Conservation (phyloP, 352 stramenopile species). For the Blastocystis sp. region DNA sequence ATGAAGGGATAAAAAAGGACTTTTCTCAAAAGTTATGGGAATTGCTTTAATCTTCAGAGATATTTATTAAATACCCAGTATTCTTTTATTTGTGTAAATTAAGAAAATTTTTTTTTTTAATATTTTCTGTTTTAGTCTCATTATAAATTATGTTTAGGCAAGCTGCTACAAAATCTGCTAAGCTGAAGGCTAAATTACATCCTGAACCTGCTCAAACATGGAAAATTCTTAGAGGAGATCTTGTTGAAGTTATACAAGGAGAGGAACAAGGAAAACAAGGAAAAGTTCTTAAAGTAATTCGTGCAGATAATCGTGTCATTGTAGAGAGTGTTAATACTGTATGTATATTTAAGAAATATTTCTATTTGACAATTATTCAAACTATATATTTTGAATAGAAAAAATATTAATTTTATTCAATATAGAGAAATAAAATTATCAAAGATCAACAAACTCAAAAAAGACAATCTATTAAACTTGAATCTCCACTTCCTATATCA, state of each 20-base stretch:
- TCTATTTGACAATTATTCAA: neutral
- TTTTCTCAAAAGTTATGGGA: too few species aligned
- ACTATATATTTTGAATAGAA: slow-evolving; percentile 1
- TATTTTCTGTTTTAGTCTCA: too few species aligned
- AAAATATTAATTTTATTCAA: neutral
- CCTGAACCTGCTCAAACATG: too few species aligned
- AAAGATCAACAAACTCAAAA: slow-evolving; percentile 14
- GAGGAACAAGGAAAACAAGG: slow-evolving; percentile 39
- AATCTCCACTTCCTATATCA: slow-evolving; percentile 37
- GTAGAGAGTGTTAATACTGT: slow-evolving; percentile 42
- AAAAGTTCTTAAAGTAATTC: slow-evolving; percentile 38
- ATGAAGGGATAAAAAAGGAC: too few species aligned
- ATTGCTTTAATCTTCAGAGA: too few species aligned
- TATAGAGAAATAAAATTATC: slow-evolving; percentile 22
- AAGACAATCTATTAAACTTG: slow-evolving; percentile 35
- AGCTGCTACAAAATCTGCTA: too few species aligned
- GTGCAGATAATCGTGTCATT: slow-evolving; percentile 38
- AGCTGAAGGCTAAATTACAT: too few species aligned
- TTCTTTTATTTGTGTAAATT: too few species aligned
- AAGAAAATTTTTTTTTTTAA: too few species aligned
- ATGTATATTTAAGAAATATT: neutral
- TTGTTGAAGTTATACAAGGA: slow-evolving; percentile 39
- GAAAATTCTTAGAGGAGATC: slow-evolving; percentile 37
- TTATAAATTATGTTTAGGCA: too few species aligned
- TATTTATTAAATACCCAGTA: too few species aligned